These are phyloP conservation scores for Geotrichum restrictum DNA, from an alignment of 1,139 yeast genomes.

Conservation along the genomic window DNA sequence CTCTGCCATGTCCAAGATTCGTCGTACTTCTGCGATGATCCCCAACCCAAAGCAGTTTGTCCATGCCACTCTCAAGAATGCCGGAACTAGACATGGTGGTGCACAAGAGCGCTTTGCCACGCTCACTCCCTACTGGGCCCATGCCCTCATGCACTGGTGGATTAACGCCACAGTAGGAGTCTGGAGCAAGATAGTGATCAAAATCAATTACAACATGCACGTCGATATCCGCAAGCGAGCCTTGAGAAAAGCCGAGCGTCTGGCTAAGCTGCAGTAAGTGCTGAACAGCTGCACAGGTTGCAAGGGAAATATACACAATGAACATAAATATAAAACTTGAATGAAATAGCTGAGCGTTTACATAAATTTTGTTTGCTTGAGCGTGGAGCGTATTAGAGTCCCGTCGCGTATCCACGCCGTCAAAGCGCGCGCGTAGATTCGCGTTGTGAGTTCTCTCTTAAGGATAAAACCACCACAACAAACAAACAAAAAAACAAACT, in stretches of 20 bases:
- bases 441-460: not conserved
- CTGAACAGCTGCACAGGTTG: too few relatives aligned
- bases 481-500: not conserved
- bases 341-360: not conserved
- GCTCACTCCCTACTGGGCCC: conserved; percentile 88
- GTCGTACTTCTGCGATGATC: conserved; percentile 65
- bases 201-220: conserved; percentile 72
- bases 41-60: conserved; percentile 86
- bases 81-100: conserved; percentile 77
- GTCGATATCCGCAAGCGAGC: conserved; percentile 76
- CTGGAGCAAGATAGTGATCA: conserved; percentile 64
- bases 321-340: not conserved
- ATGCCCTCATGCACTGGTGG: conserved; percentile 86
- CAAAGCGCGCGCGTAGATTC: not conserved
- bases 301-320: not conserved
- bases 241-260: conserved; percentile 61
- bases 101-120: conserved; percentile 90
- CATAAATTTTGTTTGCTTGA: too few relatives aligned
- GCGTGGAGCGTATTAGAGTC: too few relatives aligned
- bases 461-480: not conserved
- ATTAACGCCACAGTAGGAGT: conserved; percentile 80
- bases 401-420: too few relatives aligned
- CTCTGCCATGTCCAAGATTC: conserved; percentile 92
- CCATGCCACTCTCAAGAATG: conserved; percentile 55
- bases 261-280: conserved; percentile 20